phyloP scores from a whole-genome alignment of 257 asterid species.

The Solanum habrochaites region DNA sequence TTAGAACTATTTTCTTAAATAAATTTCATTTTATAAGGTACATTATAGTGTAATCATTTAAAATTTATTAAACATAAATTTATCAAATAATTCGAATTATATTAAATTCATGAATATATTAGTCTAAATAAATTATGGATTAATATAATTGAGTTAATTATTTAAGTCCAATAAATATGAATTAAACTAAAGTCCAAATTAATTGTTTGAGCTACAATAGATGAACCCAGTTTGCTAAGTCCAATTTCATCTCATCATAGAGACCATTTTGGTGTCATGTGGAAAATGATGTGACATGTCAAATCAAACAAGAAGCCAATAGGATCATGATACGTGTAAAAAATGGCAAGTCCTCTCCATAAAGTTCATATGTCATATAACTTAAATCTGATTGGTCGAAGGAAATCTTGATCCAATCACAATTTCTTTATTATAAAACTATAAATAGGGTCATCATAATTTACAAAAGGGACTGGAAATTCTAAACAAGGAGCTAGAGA shows the following conservation, averaged over 20 bases:
- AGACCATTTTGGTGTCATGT: neutral
- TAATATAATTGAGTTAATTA: too few relatives aligned
- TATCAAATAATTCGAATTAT: too few relatives aligned
- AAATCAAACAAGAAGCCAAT: neutral
- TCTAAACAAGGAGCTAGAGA: neutral
- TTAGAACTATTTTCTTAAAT: neutral
- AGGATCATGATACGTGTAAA: neutral
- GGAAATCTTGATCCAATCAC: neutral
- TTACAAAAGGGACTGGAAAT: neutral
- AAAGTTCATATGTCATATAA: neutral
- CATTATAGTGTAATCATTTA: neutral
- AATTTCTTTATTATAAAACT: too few relatives aligned
- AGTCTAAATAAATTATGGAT: neutral
- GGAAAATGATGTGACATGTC: neutral
- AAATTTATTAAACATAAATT: too few relatives aligned
- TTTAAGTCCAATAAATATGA: neutral
- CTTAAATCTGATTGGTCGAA: neutral
- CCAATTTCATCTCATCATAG: neutral
- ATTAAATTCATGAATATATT: neutral
- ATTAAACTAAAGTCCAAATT: neutral
- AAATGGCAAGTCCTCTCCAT: neutral
- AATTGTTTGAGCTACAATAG: neutral
- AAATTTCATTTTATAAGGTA: neutral
- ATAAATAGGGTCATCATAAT: neutral
- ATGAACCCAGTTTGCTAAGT: neutral